These are phyloP conservation scores for Chlamydomonas schloesseri DNA, from an alignment of 139 green algal species.

Conservation along the genomic window DNA sequence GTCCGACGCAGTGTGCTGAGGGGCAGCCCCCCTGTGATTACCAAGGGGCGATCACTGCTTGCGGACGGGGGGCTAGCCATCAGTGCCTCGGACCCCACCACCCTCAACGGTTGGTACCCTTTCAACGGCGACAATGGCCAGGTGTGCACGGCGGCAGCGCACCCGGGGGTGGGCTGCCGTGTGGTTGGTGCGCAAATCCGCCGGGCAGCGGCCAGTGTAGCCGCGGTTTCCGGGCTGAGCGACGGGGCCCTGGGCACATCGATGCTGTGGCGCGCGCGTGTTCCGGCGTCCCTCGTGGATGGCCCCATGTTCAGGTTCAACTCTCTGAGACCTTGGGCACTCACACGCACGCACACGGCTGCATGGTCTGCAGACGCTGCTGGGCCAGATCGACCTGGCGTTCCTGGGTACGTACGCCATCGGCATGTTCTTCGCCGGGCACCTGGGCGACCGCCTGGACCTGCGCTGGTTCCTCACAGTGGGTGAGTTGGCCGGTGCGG, in stretches of 20 bases:
- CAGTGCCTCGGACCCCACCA: not conserved
- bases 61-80: not conserved
- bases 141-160: constrained; percentile 33
- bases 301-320: no score
- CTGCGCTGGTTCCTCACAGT: constrained; percentile 89
- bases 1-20: not conserved
- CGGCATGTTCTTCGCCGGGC: constrained; percentile 94
- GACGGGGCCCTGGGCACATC: no score
- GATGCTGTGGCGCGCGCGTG: no score
- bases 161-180: no score
- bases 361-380: constrained; percentile 77
- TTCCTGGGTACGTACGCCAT: constrained; percentile 93
- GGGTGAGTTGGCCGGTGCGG: constrained; percentile 49
- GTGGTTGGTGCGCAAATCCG: no score
- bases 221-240: no score
- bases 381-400: constrained; percentile 90
- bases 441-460: constrained; percentile 92
- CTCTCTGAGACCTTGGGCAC: no score
- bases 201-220: no score
- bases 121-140: constrained; percentile 87
- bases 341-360: not conserved
- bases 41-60: not conserved
- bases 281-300: no score
- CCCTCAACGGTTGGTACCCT: constrained; percentile 83
- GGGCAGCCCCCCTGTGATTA: not conserved